Base-by-base conservation (phyloP, 2,329 filamentous ascomycete genomes). In the Emmonsiellopsis sp. region DNA sequence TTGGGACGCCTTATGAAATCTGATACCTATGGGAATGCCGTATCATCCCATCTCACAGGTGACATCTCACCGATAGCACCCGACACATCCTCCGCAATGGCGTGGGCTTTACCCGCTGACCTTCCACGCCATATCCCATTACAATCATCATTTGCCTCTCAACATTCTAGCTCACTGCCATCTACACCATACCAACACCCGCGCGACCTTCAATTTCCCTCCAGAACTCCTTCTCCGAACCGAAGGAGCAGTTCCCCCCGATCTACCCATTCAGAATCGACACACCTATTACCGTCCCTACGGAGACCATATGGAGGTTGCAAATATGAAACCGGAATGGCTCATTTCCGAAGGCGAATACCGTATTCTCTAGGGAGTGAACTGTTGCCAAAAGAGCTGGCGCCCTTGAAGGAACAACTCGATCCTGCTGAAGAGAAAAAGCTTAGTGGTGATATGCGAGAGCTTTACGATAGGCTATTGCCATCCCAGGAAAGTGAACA, bases 181-280 rank as follows among this genome's bases (percentile, higher is more conserved):
- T 94, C 92, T 1, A 97, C 92, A 2, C 93, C 92, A 7, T 88
- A 92, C 65, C 91, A 96, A 68, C 86, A 88, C 70, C 83, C 90
- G 59, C 84, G 89, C 55, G 85, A 91, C 63, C 86, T 93, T 64
- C 86, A 86, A 2, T 87, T 87, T 63, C 83, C 84, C 66, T 93
- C 90, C 47, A 81, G 82, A 64, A 84, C 84, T 34, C 91, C 89
- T 8, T 96, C 91, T 13, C 91, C 92, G 38, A 86, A 81, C 61
- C 83, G 76, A 52, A 75, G 84, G 51, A 89, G 84, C 69, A 88
- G 91, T 61, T 96, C 92, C 11, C 93, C 92, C 40, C 85, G 87
- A 55, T 96, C 92, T 3, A 88, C 87, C 15, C 91, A 92, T 63
- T 95, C 90, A 46, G 92, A 96, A 71, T 87, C 89, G 26, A 91